phyloP scores from a whole-genome alignment of 1,284 basidiomycete genomes.

The Naganishia cerealis region DNA sequence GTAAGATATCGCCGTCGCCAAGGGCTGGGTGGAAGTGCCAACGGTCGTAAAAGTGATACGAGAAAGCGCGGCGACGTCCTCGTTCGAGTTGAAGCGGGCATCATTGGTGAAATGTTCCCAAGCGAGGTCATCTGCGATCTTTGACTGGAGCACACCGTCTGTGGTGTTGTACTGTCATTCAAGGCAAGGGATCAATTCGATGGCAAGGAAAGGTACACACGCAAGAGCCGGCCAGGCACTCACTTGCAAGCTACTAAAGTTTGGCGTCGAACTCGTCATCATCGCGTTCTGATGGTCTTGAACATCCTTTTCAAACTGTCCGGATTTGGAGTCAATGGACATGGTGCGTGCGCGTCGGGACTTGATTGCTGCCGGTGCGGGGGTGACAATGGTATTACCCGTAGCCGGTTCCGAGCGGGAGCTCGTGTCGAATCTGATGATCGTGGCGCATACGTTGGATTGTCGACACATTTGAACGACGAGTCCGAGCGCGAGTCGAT shows the following conservation, averaged over 20 bases:
- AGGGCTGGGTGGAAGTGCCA: slow-evolving; percentile 58
- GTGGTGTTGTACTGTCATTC: slow-evolving; percentile 10
- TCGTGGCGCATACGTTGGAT: slow-evolving; percentile 68
- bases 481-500: slow-evolving; percentile 75
- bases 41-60: slow-evolving; percentile 63
- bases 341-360: not conserved
- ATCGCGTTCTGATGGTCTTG: slow-evolving; percentile 25
- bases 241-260: slow-evolving; percentile 16
- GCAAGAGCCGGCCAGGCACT: not conserved
- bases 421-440: slow-evolving; percentile 45
- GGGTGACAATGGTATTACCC: not conserved
- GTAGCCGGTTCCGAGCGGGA: not conserved
- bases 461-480: slow-evolving; percentile 70
- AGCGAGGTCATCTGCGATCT: slow-evolving; percentile 55
- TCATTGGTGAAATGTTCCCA: slow-evolving; percentile 49
- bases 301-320: slow-evolving; percentile 25
- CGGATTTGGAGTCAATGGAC: slow-evolving; percentile 16
- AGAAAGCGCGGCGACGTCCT: slow-evolving; percentile 47
- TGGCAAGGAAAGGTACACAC: not conserved
- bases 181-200: not conserved
- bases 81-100: slow-evolving; percentile 39
- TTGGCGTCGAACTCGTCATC: slow-evolving; percentile 11
- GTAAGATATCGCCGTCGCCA: slow-evolving; percentile 60
- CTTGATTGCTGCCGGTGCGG: not conserved
- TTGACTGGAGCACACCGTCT: slow-evolving; percentile 39